Conservation (phyloP, 441 rosid genomes). For the Brassica balearica region DNA sequence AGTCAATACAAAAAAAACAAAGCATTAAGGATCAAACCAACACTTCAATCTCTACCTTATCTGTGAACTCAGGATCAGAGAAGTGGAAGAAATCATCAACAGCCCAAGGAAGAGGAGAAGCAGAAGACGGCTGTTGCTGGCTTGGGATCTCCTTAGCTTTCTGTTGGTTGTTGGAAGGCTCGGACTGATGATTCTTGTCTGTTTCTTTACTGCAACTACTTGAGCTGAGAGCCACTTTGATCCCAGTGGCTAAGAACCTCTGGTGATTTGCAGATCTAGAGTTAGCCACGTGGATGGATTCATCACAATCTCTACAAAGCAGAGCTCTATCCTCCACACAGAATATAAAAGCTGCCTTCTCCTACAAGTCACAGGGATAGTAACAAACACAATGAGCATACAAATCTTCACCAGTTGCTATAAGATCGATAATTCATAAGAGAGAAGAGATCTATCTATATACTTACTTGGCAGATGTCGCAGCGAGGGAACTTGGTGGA, state of each 20-base stretch:
- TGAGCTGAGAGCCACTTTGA: conserved; percentile 81
- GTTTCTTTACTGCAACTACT: conserved; percentile 56
- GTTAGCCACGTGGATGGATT: conserved; percentile 60
- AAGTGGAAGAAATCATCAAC: conserved; percentile 80
- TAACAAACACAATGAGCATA: conserved; percentile 1
- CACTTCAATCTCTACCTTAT: conserved; percentile 59
- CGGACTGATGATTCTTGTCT: conserved; percentile 55
- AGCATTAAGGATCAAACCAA: not conserved
- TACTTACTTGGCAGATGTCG: conserved; percentile 69
- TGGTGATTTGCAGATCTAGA: conserved; percentile 74
- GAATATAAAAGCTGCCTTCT: conserved; percentile 79
- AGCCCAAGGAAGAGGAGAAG: conserved; percentile 65
- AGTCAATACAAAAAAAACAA: conserved; percentile 2
- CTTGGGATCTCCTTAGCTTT: conserved; percentile 38
- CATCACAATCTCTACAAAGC: conserved; percentile 71
- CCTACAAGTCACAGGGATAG: conserved; percentile 49
- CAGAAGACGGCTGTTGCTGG: conserved; percentile 47
- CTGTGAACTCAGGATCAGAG: conserved; percentile 67
- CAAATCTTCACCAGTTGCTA: not conserved
- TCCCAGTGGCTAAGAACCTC: conserved; percentile 76
- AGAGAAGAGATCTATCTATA: not conserved
- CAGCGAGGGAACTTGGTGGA: conserved; percentile 68
- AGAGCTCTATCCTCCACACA: conserved; percentile 96
- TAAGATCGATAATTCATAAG: conserved; percentile 1
- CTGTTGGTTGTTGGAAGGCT: conserved; percentile 70